Evolutionary conservation across 2,329 filamentous ascomycete genomes (phyloP).

Genomic region (Apiospora koreana): DNA sequence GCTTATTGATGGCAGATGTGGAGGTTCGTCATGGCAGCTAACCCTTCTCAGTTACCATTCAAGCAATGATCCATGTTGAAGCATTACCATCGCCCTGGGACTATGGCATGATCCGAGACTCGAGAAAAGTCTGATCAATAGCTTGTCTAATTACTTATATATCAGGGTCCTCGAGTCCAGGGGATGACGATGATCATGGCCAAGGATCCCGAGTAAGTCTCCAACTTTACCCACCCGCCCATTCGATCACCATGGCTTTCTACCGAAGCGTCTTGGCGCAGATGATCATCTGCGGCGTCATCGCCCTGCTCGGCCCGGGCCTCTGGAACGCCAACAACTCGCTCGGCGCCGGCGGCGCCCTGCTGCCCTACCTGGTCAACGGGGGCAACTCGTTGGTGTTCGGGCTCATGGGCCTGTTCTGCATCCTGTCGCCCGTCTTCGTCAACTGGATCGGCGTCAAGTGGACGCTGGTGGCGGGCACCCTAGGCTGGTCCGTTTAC

Average conservation of each 20-base stretch:
- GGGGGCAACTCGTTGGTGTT: conserved; percentile 72
- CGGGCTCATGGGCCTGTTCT: conserved; percentile 71
- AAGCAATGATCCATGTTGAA: neutral
- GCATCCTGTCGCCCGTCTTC: conserved; percentile 63
- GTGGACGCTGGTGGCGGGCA: conserved; percentile 69
- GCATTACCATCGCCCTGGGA: neutral
- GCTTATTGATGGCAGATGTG: neutral
- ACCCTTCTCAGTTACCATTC: neutral
- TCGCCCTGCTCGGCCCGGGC: conserved; percentile 69
- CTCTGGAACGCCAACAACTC: conserved; percentile 77
- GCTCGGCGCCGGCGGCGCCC: conserved; percentile 68
- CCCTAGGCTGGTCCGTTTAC: conserved; percentile 70
- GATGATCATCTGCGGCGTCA: conserved; percentile 69
- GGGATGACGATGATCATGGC: neutral
- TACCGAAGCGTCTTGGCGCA: conserved; percentile 73
- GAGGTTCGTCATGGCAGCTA: neutral
- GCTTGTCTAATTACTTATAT: neutral
- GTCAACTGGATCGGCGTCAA: conserved; percentile 72
- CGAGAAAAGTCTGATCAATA: neutral
- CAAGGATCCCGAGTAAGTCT: neutral
- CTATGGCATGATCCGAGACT: neutral
- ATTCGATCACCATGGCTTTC: conserved; percentile 51
- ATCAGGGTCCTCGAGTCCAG: neutral
- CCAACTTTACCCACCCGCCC: neutral
- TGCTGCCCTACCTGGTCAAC: conserved; percentile 67